Evolutionary conservation across 768 basidiomycete species (phyloP), one percentile per base, ranked within the genome.

Genomic region (Cyclocybe aegerita): DNA sequence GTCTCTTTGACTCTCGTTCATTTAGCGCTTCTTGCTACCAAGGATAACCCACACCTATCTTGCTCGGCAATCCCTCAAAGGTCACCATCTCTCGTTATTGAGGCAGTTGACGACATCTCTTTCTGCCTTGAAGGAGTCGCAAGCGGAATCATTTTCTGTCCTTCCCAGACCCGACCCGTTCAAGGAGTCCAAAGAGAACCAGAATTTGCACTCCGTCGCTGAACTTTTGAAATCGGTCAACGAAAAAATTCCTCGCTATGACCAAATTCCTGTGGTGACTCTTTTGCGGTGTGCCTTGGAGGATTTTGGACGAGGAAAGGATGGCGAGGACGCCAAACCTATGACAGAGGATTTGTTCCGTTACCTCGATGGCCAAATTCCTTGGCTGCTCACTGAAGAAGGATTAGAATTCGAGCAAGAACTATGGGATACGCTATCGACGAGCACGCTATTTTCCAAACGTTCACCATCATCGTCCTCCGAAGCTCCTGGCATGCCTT

Each of bases 1-100:
- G 11, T 44, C n/a, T 8, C 17, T 39, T 29, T 10, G 8, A 14
- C 8, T 32, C 1, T 8, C 38, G n/a, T 32, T 17, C 14, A 50
- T 55, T 61, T 52, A 91, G 89, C 80, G 81, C 33, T 81, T 83
- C 58, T 70, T 92, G 16, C 77, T 89, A 17, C 89, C 89, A 4
- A 81, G 81, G 31, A 76, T 92, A 9, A 64, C 77, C 1, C 76
- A 71, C 42, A 81, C 85, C 1, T 75, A 74, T 23, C 63, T 78
- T 29, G 88, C 89, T 7, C 81, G 88, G 31, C 74, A 72, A 47
- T 78, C 86, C 7, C 65, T 92, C 42, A 78, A 72, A 46, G 61
- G 70, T 5, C 86, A 90, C 58, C 88, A 88, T 43, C 69, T 77
- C 14, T 64, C 69, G 1, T 77, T 90, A 11, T 61, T 90, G 14